A percentile compares a stretch with the other conserved stretches of the same genome.
Conservation (phyloP, 495 filamentous ascomycete species). For the Trichoderma gamsii region DNA sequence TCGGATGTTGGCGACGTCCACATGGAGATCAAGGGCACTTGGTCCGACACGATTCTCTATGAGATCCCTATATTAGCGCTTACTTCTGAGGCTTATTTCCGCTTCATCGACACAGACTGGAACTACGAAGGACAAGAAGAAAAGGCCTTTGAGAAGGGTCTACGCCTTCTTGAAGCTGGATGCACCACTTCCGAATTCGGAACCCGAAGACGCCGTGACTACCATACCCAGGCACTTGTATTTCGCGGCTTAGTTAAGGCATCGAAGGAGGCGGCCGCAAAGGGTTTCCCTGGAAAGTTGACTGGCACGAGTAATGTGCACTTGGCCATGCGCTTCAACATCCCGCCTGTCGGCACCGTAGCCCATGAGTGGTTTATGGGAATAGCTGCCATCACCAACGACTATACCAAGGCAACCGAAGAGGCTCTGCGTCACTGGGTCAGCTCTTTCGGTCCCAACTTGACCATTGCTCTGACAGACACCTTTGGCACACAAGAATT, state of each 20-base stretch:
- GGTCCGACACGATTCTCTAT: slow-evolving; percentile 95
- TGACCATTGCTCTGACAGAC: slow-evolving; percentile 92
- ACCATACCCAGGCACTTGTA: slow-evolving; percentile 88
- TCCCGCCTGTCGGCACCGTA: slow-evolving; percentile 83
- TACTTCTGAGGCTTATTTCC: slow-evolving; percentile 94
- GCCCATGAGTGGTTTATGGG: slow-evolving; percentile 99
- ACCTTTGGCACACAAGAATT: slow-evolving; percentile 94
- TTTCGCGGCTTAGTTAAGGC: slow-evolving; percentile 75
- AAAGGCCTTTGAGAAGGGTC: slow-evolving; percentile 70
- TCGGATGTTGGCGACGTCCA: slow-evolving; percentile 66
- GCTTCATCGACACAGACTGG: slow-evolving; percentile 89
- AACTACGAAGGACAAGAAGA: slow-evolving; percentile 77
- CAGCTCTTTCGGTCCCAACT: slow-evolving; percentile 80
- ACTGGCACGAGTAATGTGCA: slow-evolving; percentile 95
- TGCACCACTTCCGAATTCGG: slow-evolving; percentile 94
- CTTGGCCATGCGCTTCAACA: slow-evolving; percentile 83
- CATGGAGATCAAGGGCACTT: slow-evolving; percentile 69
- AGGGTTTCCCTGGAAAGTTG: slow-evolving; percentile 61
- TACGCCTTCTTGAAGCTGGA: slow-evolving; percentile 67
- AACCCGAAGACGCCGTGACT: slow-evolving; percentile 79
- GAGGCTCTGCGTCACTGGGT: slow-evolving; percentile 81
- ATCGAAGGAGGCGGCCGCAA: slow-evolving; percentile 55
- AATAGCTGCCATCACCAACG: slow-evolving; percentile 80
- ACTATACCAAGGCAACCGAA: slow-evolving; percentile 80
- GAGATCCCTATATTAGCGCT: slow-evolving; percentile 91